Percentiles rank a stretch among this genome's conserved stretches.
Conservation (phyloP, 108 stramenopile species). For the Bacterosira constricta region DNA sequence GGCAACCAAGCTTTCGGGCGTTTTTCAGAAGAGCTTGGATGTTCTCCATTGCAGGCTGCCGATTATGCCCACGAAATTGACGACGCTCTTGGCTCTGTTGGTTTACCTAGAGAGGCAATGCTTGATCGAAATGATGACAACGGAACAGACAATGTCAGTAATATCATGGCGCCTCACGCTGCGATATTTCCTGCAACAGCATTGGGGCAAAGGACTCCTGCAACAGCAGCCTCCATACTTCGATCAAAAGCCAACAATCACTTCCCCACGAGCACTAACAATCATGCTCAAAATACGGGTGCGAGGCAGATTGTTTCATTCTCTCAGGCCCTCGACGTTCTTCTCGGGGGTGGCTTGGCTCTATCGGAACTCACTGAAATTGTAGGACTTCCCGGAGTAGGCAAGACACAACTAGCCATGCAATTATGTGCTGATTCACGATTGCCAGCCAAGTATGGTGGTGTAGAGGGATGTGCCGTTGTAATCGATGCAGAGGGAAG, state of each 20-base stretch:
- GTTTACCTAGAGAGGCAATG: slow-evolving; percentile 12
- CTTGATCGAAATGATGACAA: background rate
- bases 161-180: background rate
- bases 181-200: slow-evolving; percentile 23
- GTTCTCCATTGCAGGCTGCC: slow-evolving; percentile 30
- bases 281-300: background rate
- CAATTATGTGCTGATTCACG: slow-evolving; percentile 90
- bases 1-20: background rate
- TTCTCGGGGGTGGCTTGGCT: slow-evolving; percentile 89
- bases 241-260: slow-evolving; percentile 13
- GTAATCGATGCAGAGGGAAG: slow-evolving; percentile 96
- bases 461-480: slow-evolving; percentile 83
- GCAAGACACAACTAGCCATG: slow-evolving; percentile 96
- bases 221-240: slow-evolving; percentile 43
- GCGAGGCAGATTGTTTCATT: slow-evolving; percentile 76
- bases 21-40: slow-evolving; percentile 35
- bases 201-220: no score
- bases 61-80: slow-evolving; percentile 42
- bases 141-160: background rate
- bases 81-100: slow-evolving; percentile 26
- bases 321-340: slow-evolving; percentile 68
- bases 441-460: slow-evolving; percentile 83
- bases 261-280: background rate
- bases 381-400: slow-evolving; percentile 89
- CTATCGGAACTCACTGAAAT: slow-evolving; percentile 89